Percentiles rank a stretch among this genome's conserved stretches.
Conservation (phyloP, 192 early-diverging fungal species). For the Entomortierella lignicola region DNA sequence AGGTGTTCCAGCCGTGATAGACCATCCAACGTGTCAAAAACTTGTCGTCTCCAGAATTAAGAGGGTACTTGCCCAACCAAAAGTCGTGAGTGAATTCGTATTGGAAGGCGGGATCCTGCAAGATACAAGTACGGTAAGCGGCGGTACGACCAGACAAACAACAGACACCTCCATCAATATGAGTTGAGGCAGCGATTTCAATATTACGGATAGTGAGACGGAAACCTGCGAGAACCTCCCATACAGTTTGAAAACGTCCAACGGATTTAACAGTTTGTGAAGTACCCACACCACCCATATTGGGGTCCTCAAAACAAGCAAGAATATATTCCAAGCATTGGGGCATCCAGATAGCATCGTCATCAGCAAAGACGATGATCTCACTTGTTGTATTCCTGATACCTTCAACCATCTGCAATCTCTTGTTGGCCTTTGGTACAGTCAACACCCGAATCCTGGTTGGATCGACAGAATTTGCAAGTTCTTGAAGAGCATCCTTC, state of each 20-base stretch:
- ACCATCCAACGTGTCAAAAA: conserved; percentile 82
- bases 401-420: conserved; percentile 78
- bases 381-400: conserved; percentile 70
- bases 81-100: conserved; percentile 78
- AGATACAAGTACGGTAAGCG: conserved; percentile 75
- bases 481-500: conserved; percentile 62
- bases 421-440: conserved; percentile 69
- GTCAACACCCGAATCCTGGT: conserved; percentile 65
- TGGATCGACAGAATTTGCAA: conserved; percentile 71
- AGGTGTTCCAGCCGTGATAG: conserved; percentile 76
- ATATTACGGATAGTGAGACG: conserved; percentile 78
- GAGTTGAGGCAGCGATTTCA: conserved; percentile 77
- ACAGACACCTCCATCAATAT: conserved; percentile 82
- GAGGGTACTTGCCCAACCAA: conserved; percentile 76
- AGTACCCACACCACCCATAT: conserved; percentile 80
- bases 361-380: conserved; percentile 77
- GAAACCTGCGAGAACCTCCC: conserved; percentile 80
- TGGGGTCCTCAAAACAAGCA: conserved; percentile 77
- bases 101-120: conserved; percentile 78
- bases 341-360: conserved; percentile 75
- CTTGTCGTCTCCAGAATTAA: conserved; percentile 81
- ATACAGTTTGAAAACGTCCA: conserved; percentile 70
- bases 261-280: conserved; percentile 71
- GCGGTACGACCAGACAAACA: conserved; percentile 80
- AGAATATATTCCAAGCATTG: conserved; percentile 71